Evolutionary conservation across 257 asterid genomes (phyloP).

Genomic region (Solanum lycopersicoides): DNA sequence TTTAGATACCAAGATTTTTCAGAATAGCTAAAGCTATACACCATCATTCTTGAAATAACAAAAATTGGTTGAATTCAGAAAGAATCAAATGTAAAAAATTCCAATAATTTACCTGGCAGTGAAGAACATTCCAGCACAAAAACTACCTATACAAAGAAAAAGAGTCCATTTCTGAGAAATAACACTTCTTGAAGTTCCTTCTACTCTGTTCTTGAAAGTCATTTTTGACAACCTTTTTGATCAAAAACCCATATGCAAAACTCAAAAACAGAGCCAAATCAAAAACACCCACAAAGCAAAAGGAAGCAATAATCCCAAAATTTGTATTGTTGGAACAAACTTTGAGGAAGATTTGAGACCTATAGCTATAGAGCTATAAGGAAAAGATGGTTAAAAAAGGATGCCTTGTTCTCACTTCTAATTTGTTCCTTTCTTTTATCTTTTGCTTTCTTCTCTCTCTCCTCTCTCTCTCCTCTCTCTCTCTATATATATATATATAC

Average conservation of each 20-base stretch:
- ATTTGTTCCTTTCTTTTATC: constrained; percentile 33
- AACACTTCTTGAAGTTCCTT: constrained; percentile 43
- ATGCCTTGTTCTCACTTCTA: constrained; percentile 19
- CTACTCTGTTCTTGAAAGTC: constrained; percentile 60
- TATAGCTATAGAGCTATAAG: not conserved
- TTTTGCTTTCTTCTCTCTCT: constrained; percentile 21
- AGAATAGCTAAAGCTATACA: not conserved
- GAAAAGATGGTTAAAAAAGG: constrained; percentile 1
- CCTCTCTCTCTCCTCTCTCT: too few relatives aligned
- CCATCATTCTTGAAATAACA: not conserved
- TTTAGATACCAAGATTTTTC: not conserved
- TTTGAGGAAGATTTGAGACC: not conserved
- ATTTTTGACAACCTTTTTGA: constrained; percentile 10
- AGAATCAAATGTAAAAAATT: not conserved
- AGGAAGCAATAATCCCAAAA: constrained; percentile 3
- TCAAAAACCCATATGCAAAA: constrained; percentile 23
- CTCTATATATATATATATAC: not conserved
- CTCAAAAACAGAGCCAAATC: not conserved
- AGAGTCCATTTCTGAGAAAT: constrained; percentile 59
- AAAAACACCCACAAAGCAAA: not conserved
- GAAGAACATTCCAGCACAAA: constrained; percentile 70
- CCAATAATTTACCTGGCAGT: constrained; percentile 50
- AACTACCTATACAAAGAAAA: constrained; percentile 68
- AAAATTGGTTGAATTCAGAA: not conserved
- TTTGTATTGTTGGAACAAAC: constrained; percentile 3